Evolutionary conservation across 139 green algal species (phyloP).

Genomic region (Coccomyxa sp.): DNA sequence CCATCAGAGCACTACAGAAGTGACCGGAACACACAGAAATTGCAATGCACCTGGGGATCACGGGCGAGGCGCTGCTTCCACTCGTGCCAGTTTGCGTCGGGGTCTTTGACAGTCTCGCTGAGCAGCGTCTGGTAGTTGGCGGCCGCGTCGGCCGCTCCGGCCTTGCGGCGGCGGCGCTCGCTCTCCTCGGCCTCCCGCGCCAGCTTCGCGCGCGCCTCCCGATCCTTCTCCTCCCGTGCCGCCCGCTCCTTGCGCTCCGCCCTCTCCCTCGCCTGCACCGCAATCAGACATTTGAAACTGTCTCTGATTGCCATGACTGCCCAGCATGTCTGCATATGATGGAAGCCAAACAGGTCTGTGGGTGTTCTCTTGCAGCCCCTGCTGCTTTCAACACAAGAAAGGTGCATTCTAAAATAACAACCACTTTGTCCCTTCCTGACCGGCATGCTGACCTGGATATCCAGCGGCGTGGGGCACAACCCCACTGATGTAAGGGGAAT

Average conservation of each 20-base stretch:
- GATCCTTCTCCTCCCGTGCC: constrained; percentile 8
- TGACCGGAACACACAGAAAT: not conserved
- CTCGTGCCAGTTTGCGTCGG: constrained; percentile 31
- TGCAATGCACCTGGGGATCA: constrained; percentile 44
- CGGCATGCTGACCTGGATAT: too few species aligned
- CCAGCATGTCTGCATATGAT: too few species aligned
- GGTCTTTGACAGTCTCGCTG: constrained; percentile 48
- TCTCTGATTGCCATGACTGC: too few species aligned
- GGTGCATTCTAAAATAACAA: too few species aligned
- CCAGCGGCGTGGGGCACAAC: too few species aligned
- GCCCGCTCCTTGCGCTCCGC: constrained; percentile 1
- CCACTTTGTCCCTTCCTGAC: too few species aligned
- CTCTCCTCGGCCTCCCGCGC: constrained; percentile 22
- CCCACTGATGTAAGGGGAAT: too few species aligned
- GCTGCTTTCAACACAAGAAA: too few species aligned
- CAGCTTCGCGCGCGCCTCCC: constrained; percentile 7
- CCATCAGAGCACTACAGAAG: too few species aligned
- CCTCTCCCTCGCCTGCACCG: not conserved
- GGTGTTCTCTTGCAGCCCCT: too few species aligned
- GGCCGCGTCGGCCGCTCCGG: constrained; percentile 40
- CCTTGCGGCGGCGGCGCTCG: constrained; percentile 25
- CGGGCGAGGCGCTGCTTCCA: constrained; percentile 28
- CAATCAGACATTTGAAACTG: not conserved
- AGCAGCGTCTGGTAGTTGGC: constrained; percentile 53
- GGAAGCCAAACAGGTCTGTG: too few species aligned